These are phyloP conservation scores for Globisporangium paddicum DNA, from an alignment of 352 stramenopile genomes.

Conservation along the genomic window DNA sequence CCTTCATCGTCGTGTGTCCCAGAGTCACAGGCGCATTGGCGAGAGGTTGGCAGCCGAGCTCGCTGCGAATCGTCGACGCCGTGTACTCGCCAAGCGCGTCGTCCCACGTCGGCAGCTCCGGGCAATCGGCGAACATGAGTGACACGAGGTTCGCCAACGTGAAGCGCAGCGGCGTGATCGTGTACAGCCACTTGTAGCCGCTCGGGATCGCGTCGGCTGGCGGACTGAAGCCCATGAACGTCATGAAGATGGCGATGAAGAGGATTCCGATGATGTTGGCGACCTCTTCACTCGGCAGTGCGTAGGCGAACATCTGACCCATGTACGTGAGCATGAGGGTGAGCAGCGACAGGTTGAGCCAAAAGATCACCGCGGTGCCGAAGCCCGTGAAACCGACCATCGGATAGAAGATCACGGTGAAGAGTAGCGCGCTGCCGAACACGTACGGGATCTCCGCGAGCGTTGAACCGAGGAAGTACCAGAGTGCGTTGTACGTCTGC, in stretches of 20 bases:
- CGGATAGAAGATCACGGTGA: not conserved
- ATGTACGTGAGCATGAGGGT: constrained; percentile 1
- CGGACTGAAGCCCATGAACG: constrained; percentile 2
- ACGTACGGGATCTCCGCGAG: constrained; percentile 2
- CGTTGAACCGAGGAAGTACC: constrained; percentile 51
- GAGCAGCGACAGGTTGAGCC: not conserved
- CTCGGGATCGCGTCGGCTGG: not conserved
- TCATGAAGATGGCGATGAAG: not conserved
- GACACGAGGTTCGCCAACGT: no score
- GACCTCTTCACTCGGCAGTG: not conserved
- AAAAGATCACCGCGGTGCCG: not conserved
- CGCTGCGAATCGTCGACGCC: no score
- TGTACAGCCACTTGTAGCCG: not conserved
- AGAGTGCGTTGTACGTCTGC: constrained; percentile 85
- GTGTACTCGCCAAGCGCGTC: no score
- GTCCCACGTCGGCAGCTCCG: no score
- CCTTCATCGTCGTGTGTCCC: no score
- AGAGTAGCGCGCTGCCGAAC: not conserved
- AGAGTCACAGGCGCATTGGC: no score
- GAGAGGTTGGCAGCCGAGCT: no score
- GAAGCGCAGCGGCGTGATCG: no score
- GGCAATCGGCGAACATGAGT: no score
- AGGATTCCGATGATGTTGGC: not conserved
- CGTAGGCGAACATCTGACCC: not conserved
- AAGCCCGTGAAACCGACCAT: not conserved